Evolutionary conservation across 2,329 filamentous ascomycete genomes (phyloP).

Genomic region (Zymoseptoria passerinii): DNA sequence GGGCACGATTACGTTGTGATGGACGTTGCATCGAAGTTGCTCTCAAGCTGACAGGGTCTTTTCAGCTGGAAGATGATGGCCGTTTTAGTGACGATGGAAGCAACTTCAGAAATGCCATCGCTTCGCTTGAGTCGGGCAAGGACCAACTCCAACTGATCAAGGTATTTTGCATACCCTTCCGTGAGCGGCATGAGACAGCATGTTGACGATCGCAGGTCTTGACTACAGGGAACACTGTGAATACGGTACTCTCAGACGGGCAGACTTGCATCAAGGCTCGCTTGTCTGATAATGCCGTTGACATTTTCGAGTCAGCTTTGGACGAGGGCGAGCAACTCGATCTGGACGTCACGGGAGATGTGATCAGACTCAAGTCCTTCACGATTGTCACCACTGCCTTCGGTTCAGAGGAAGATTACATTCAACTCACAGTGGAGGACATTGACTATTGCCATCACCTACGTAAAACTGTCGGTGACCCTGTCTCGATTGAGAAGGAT

Average conservation of each 20-base stretch:
- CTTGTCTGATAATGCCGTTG: slow-evolving; percentile 18
- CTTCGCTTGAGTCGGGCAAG: not conserved
- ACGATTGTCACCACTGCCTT: slow-evolving; percentile 23
- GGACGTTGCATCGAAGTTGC: too few relatives aligned
- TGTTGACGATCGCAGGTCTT: slow-evolving; percentile 9
- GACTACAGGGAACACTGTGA: slow-evolving; percentile 6
- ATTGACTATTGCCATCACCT: slow-evolving; percentile 22
- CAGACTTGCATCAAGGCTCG: slow-evolving; percentile 17
- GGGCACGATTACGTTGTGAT: not conserved
- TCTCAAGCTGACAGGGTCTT: not conserved
- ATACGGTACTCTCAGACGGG: slow-evolving; percentile 22
- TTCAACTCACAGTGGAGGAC: slow-evolving; percentile 22
- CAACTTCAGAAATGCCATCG: slow-evolving; percentile 22
- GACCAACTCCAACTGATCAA: slow-evolving; percentile 16
- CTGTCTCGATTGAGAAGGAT: slow-evolving; percentile 15
- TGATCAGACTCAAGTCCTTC: slow-evolving; percentile 17
- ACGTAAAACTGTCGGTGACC: slow-evolving; percentile 16
- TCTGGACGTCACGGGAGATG: slow-evolving; percentile 19
- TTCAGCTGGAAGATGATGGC: slow-evolving; percentile 14
- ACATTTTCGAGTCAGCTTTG: slow-evolving; percentile 17
- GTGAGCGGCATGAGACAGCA: not conserved
- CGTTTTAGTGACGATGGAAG: slow-evolving; percentile 26
- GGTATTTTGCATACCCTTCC: slow-evolving; percentile 6
- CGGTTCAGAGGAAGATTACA: slow-evolving; percentile 18
- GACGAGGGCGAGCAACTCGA: slow-evolving; percentile 13